phyloP scores from a whole-genome alignment of 179 eudicot species.

The Spergularia azorica region DNA sequence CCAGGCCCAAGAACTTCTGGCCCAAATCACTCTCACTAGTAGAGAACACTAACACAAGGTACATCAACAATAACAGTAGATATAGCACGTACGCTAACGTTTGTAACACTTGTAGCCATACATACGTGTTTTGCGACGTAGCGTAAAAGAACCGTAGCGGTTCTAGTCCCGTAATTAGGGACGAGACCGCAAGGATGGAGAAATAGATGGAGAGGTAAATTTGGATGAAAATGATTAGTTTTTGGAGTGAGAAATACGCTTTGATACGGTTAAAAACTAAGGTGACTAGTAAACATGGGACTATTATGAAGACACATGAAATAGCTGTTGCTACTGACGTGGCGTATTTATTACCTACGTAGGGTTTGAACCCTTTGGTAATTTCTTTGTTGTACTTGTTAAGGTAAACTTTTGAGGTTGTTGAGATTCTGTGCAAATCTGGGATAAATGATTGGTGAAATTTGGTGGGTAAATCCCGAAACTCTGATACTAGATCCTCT shows the following conservation, averaged over 20 bases:
- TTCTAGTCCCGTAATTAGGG: constrained; percentile 75
- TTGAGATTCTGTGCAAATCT: constrained; percentile 67
- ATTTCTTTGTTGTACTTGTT: constrained; percentile 60
- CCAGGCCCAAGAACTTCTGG: constrained; percentile 70
- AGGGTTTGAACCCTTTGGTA: constrained; percentile 67
- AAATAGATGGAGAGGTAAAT: constrained; percentile 81
- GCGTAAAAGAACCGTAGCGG: constrained; percentile 84
- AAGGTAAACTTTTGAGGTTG: constrained; percentile 62
- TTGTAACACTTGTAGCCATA: constrained; percentile 73
- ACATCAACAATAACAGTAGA: constrained; percentile 64
- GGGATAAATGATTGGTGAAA: constrained; percentile 76
- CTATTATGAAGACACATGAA: constrained; percentile 56
- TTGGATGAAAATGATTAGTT: constrained; percentile 77
- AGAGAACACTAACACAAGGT: constrained; percentile 64
- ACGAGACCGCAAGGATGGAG: constrained; percentile 64
- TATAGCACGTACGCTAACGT: constrained; percentile 75
- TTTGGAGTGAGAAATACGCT: constrained; percentile 77
- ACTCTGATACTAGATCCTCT: constrained; percentile 59
- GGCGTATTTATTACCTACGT: constrained; percentile 69
- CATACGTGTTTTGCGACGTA: constrained; percentile 72
- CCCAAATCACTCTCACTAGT: constrained; percentile 57
- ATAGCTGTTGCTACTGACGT: constrained; percentile 52
- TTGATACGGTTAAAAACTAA: constrained; percentile 63
- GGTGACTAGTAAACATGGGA: constrained; percentile 70
- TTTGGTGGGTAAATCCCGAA: constrained; percentile 67